Conservation (phyloP, 768 basidiomycete genomes). For the Trametes cinnabarina region DNA sequence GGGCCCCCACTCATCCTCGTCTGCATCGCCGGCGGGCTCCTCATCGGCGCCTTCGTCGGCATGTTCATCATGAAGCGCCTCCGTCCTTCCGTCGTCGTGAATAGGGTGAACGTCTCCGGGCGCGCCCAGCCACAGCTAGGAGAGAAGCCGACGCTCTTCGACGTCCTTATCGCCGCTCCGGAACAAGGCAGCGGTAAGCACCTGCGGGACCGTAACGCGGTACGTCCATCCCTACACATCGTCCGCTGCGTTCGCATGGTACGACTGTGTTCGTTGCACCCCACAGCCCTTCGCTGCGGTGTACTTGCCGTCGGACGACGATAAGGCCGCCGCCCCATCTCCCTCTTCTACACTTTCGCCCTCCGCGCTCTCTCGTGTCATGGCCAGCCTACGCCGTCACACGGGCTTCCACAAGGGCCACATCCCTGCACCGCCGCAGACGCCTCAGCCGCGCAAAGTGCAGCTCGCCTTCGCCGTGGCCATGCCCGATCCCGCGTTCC, state of each 20-base stretch:
- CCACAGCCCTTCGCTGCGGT: constrained; percentile 12
- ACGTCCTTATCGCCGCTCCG: constrained; percentile 4
- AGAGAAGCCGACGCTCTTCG: constrained; percentile 18
- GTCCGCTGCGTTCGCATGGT: neutral
- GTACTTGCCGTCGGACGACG: neutral
- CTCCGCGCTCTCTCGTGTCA: neutral
- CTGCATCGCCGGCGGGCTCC: constrained; percentile 22
- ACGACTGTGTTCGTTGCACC: neutral
- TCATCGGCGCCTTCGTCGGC: constrained; percentile 20
- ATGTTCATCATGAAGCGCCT: constrained; percentile 19
- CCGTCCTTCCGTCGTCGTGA: constrained; percentile 15
- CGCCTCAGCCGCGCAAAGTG: constrained; percentile 1
- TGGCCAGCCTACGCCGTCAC: neutral
- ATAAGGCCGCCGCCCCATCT: neutral
- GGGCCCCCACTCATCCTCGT: constrained; percentile 27
- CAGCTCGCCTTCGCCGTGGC: constrained; percentile 17
- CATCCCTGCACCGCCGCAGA: neutral
- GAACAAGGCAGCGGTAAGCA: neutral
- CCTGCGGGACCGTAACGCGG: neutral
- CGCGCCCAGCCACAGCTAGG: neutral
- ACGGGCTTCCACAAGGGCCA: neutral
- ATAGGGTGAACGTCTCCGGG: neutral
- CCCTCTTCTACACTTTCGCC: neutral
- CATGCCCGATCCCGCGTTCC: constrained; percentile 15
- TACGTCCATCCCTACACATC: neutral